A percentile compares a stretch with the other conserved stretches of the same genome.
Conservation (phyloP, 163 green algal genomes). For the Chloroidium sp. region DNA sequence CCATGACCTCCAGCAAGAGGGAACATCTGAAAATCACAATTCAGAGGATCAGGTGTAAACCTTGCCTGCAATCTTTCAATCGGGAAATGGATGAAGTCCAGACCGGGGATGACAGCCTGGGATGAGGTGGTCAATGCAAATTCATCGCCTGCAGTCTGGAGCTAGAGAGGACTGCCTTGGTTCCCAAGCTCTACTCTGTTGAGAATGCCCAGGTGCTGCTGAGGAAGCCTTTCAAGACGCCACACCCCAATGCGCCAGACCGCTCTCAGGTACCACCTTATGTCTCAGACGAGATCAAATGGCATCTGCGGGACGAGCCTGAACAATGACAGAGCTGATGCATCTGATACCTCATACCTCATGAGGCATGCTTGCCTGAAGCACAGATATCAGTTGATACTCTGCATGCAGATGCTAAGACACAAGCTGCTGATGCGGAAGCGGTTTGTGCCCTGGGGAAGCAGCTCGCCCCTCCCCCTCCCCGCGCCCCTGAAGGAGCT, state of each 20-base stretch:
- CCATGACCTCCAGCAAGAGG: neutral
- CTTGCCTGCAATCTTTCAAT: too few species aligned
- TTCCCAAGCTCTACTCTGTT: slow-evolving; percentile 67
- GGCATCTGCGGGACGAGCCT: too few species aligned
- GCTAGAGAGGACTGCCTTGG: slow-evolving; percentile 47
- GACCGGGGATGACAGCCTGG: neutral
- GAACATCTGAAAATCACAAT: neutral
- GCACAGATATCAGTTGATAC: neutral
- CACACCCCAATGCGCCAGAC: slow-evolving; percentile 47
- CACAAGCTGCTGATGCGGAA: slow-evolving; percentile 48
- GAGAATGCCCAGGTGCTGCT: slow-evolving; percentile 47
- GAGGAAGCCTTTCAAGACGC: slow-evolving; percentile 68
- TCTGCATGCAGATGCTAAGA: slow-evolving; percentile 44
- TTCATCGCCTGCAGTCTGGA: slow-evolving; percentile 33
- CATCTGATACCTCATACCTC: too few species aligned
- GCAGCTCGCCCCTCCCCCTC: slow-evolving; percentile 3
- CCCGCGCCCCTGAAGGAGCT: neutral
- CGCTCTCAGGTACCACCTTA: slow-evolving; percentile 35
- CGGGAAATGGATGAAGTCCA: too few species aligned
- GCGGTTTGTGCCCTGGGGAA: slow-evolving; percentile 72
- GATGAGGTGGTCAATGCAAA: neutral
- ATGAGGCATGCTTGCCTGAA: too few species aligned
- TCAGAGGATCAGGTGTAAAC: too few species aligned
- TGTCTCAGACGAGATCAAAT: too few species aligned
- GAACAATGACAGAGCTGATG: too few species aligned